Evolutionary conservation across 2,329 filamentous ascomycete genomes (phyloP), one percentile per base, ranked within the genome.

Genomic region (Fusarium staphyleae): DNA sequence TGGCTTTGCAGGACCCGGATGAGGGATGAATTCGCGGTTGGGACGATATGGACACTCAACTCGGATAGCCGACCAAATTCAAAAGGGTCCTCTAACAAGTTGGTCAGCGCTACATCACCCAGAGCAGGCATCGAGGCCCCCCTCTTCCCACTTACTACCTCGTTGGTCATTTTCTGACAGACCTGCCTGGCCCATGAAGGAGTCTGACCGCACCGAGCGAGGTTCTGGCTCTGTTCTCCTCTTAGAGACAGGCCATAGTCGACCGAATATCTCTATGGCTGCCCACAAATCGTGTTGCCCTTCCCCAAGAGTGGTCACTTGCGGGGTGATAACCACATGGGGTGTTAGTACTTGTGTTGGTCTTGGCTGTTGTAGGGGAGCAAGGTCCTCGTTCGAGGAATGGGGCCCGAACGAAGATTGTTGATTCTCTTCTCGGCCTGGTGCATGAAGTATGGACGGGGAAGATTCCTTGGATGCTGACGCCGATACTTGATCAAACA

Each of bases 51-150:
- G 3, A 82, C 69, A 2, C 69, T 72, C 30, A 84, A 60, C 51
- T 83, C 74, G 60, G 81, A 78, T 12, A 85, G 69, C 52, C 77
- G 79, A 10, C 79, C 80, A 66, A 78, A 79, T 28, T 72, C 72
- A 50, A 75, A 70, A 13, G 63, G 63, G 5, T 57, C 58, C 52
- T 71, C 75, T 77, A 14, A 14, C 10, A 7, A 14, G 29, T 5
- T 19, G 12, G 30, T 62, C 34, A 66, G 43, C 41, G 34, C 11
- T 24, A 8, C 13, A 18, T 43, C 22, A 24, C 46, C 28, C 39
- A 48, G 49, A 43, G 34, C 22, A 13, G 22, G 30, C 18, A 22
- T 15, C 4, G 16, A 7, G 35, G 26, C 34, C 37, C 34, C 30
- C 39, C 36, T 42, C 37, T 53, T 34, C 14, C 19, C 47, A 42